These are phyloP conservation scores for Cryptococcus jaspeensis DNA, from an alignment of 1,284 basidiomycete genomes.

Conservation along the genomic window DNA sequence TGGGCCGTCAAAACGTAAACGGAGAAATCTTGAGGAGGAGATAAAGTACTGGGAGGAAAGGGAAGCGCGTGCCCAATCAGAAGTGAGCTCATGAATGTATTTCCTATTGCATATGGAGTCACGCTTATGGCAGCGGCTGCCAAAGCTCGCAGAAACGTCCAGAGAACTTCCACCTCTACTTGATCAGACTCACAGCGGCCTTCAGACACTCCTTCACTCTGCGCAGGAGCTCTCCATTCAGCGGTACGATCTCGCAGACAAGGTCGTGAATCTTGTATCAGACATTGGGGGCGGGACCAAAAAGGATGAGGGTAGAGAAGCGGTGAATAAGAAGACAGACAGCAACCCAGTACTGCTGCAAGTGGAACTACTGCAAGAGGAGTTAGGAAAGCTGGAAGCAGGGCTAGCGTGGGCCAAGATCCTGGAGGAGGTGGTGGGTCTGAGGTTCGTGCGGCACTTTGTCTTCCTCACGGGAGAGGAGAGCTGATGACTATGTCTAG, in stretches of 20 bases:
- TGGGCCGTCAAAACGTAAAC: constrained; percentile 12
- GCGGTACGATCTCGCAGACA: constrained; percentile 59
- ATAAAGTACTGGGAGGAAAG: constrained; percentile 37
- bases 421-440: constrained; percentile 65
- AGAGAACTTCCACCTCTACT: constrained; percentile 32
- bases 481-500: constrained; percentile 17
- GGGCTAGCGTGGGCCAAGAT: constrained; percentile 73
- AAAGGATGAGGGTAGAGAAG: constrained; percentile 8
- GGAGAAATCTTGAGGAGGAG: constrained; percentile 32
- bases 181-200: constrained; percentile 24
- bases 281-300: constrained; percentile 20
- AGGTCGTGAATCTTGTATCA: constrained; percentile 32
- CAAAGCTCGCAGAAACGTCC: constrained; percentile 30
- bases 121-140: background rate
- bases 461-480: background rate
- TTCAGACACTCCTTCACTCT: constrained; percentile 54
- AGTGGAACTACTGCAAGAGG: constrained; percentile 73
- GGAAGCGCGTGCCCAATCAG: constrained; percentile 19
- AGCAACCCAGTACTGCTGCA: constrained; percentile 50
- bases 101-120: background rate
- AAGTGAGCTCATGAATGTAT: constrained; percentile 17
- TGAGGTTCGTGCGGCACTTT: constrained; percentile 63
- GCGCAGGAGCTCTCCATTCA: constrained; percentile 72
- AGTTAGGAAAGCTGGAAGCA: constrained; percentile 69
- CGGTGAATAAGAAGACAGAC: background rate